Evolutionary conservation across 495 filamentous ascomycete genomes (phyloP), one percentile per base, ranked within the genome.

Genomic region (Aspergillus sclerotioniger): DNA sequence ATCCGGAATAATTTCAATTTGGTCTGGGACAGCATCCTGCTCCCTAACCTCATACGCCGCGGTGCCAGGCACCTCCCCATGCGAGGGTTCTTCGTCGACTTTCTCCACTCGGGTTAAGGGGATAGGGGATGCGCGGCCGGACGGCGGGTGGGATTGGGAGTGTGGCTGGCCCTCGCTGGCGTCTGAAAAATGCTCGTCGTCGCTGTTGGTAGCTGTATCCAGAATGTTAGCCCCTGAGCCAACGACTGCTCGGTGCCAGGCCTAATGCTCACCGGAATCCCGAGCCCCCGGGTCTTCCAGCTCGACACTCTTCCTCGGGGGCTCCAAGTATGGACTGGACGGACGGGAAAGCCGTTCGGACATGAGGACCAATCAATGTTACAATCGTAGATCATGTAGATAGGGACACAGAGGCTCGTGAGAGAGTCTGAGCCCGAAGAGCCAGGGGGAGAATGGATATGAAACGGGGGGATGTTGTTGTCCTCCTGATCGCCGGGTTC

Each of bases 141-240:
- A 72, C 44, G 64, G 66, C 52, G 67, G 63, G 54, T 58, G 66
- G 54, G 73, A 74, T 56, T 63, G 59, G 44, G 66, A 59, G 50
- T 62, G 67, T 53, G 72, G 76, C 59, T 71, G 67, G 61, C 84
- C 89, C 71, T 93, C 89, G 56, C 85, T 88, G 58, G 92, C 92
- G 78, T 96, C 92, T 50, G 91, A 91, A 71, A 92, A 96, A 72
- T 96, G 90, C 51, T 96, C 92, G 28, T 95, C 83, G 54, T 81
- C 90, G 45, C 85, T 89, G 56, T 87, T 87, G 17, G 88, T 89
- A 48, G 76, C 80, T 70, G 54, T 55, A 3, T 28, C 28, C 6
- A 16, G 1, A 31, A 53, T 3, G 29, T 16, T 29, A 52, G 51
- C 39, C 0, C 17, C 8, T 29, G 47, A 7, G n/a, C 12, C 0